Base-by-base conservation (phyloP, 1,139 yeast genomes). In the Lodderomyces margitis region DNA sequence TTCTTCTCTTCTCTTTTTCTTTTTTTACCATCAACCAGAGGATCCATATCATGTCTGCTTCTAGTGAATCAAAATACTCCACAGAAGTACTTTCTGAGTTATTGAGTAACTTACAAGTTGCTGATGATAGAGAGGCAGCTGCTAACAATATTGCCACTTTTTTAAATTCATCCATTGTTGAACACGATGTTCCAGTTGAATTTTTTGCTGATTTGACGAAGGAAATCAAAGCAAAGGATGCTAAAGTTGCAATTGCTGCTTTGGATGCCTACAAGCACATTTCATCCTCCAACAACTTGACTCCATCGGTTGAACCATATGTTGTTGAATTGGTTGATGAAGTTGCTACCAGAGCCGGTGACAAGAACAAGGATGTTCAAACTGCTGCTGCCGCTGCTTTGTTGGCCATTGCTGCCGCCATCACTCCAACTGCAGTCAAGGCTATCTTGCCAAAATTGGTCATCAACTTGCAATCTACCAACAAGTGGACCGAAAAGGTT, bases 401-500 rank as follows among this genome's bases (percentile, higher is more conserved):
- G 64, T 62, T 79, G 55, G 84, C 94, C 60, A 75, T 92, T 57
- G 79, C 95, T 56, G 67, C 74, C 57, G 83, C 95, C 61, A 73
- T 88, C 70, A 87, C 96, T 67, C 98, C 98, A 63, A 81, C 86
- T 56, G 85, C 98, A 53, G 81, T 91, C 74, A 92, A 92, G 83
- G 83, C 87, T 55, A 67, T 89, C 63, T 80, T 92, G 64, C 96
- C 98, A 57, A 78, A 77, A 64, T 74, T 92, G 63, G 78, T 87
- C 59, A 70, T 72, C 51, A 74, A 85, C 68, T 78, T 91, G 63
- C 66, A 78, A 49, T 59, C 71, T 65, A 81, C 97, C 64, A 83
- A 79, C 81, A 92, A 92, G 78, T 92, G 98, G 98, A 91, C 92
- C 61, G 98, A 92, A 80, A 92, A 92, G 83, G 87, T 86, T 64